phyloP scores from a whole-genome alignment of 192 early-diverging fungal species.

The Podochytrium sp. region DNA sequence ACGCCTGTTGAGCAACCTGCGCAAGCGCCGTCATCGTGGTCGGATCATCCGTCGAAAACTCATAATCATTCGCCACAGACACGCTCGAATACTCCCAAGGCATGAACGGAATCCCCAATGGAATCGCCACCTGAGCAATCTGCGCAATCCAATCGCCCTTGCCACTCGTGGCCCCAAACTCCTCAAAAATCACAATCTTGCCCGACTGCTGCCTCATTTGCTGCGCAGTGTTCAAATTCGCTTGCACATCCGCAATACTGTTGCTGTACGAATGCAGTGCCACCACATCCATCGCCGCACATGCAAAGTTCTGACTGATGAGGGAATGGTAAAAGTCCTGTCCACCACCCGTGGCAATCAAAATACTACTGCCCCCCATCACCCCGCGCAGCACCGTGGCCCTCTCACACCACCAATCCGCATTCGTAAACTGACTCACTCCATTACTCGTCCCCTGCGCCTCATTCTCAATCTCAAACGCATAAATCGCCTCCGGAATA shows the following conservation, averaged over 20 bases:
- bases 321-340: conserved; percentile 14
- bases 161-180: conserved; percentile 4
- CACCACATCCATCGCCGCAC: conserved; percentile 21
- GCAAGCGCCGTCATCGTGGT: conserved; percentile 9
- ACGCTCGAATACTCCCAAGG: conserved; percentile 23
- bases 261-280: conserved; percentile 31
- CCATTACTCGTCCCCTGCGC: conserved; percentile 19
- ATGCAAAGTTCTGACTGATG: conserved; percentile 23
- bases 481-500: conserved; percentile 21
- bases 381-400: not conserved
- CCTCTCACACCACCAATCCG: conserved; percentile 31
- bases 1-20: not conserved
- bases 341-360: conserved; percentile 31
- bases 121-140: conserved; percentile 13
- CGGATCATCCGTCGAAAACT: conserved; percentile 24
- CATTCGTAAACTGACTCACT: conserved; percentile 15
- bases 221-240: not conserved
- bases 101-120: conserved; percentile 18
- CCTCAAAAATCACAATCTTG: conserved; percentile 12
- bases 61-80: conserved; percentile 12
- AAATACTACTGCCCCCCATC: not conserved
- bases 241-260: not conserved
- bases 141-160: conserved; percentile 4
- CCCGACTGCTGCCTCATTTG: not conserved
- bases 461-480: conserved; percentile 35